Conservation (phyloP, 2,329 filamentous ascomycete genomes). For the Neoascochyta sp. region DNA sequence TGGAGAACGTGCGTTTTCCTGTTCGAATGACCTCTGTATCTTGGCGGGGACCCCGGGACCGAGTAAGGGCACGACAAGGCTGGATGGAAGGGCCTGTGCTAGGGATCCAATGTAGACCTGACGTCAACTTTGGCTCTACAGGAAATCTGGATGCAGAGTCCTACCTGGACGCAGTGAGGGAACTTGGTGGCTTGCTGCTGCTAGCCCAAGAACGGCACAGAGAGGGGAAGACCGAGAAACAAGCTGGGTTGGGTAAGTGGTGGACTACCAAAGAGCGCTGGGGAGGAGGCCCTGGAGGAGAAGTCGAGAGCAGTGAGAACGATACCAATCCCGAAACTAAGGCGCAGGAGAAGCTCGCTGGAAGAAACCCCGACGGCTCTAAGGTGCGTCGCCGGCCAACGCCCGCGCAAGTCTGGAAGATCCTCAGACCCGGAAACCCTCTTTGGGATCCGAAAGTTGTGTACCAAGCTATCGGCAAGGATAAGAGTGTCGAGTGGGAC, state of each 20-base stretch:
- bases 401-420: conserved; percentile 52
- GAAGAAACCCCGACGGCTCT: conserved; percentile 24
- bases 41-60: conserved; percentile 52
- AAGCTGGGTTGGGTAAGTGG: conserved; percentile 57
- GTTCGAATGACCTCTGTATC: conserved; percentile 55
- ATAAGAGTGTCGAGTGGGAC: conserved; percentile 46
- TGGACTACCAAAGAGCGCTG: conserved; percentile 56
- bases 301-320: conserved; percentile 31
- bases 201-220: conserved; percentile 59
- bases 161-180: conserved; percentile 53
- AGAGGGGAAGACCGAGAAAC: conserved; percentile 50
- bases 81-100: conserved; percentile 58
- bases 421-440: conserved; percentile 48
- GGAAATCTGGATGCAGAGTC: conserved; percentile 29
- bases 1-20: conserved; percentile 53
- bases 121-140: conserved; percentile 50
- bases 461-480: conserved; percentile 57
- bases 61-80: conserved; percentile 50
- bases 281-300: conserved; percentile 52
- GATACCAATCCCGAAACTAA: conserved; percentile 25
- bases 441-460: conserved; percentile 56
- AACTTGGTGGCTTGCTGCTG: conserved; percentile 55
- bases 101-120: conserved; percentile 53
- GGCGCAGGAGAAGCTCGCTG: conserved; percentile 34
- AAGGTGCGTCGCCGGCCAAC: conserved; percentile 42